Evolutionary conservation across 148 eudicot genomes (phyloP).

Genomic region (Beta vulgaris): DNA sequence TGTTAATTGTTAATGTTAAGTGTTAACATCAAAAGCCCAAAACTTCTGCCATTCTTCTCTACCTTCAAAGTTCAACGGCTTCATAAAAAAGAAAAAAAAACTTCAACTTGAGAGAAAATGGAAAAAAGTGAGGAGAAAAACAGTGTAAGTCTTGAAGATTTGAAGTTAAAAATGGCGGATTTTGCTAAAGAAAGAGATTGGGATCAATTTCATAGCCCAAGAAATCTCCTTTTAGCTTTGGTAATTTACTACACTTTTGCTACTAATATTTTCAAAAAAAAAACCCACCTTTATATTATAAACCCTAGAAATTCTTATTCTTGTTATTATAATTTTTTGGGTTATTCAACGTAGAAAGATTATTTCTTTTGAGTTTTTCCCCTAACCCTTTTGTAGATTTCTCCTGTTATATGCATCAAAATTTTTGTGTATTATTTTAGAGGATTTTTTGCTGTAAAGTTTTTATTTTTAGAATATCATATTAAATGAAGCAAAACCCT

Average conservation of each 20-base stretch:
- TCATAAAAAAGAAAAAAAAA: too few species aligned
- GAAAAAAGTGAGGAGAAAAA: constrained; percentile 16
- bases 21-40: too few species aligned
- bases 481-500: fast-evolving
- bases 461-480: too few species aligned
- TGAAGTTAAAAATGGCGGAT: constrained; percentile 49
- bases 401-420: not conserved
- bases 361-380: too few species aligned
- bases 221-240: constrained; percentile 58
- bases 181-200: constrained; percentile 57
- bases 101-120: constrained; percentile 28
- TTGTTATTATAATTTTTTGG: not conserved
- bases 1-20: too few species aligned
- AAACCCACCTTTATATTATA: not conserved
- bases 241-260: constrained; percentile 18
- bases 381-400: too few species aligned
- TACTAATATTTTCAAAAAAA: too few species aligned
- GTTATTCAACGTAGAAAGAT: not conserved
- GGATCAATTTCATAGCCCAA: constrained; percentile 56
- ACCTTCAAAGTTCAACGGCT: too few species aligned
- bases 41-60: too few species aligned
- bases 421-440: not conserved
- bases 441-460: not conserved
- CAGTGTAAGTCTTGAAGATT: constrained; percentile 34
- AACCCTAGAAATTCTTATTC: constrained; percentile 16